Evolutionary conservation across 1,139 yeast species (phyloP), one percentile per base, ranked within the genome.

Genomic region (Blastobotrys serpentis): DNA sequence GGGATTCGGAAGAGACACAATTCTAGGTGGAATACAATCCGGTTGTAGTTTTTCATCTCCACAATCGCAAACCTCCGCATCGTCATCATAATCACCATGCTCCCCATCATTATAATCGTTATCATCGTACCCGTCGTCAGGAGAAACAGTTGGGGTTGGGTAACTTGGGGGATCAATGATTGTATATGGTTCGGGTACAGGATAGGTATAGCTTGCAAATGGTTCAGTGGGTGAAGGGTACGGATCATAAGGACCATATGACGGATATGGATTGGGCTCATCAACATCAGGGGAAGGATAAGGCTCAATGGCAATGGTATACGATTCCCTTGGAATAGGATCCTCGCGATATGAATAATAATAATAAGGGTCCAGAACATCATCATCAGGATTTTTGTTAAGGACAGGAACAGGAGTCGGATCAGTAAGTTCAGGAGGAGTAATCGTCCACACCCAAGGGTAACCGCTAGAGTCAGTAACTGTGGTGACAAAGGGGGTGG

Each of bases 31-130:
- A 33, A 17, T 6, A 21, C 38, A 33, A 22, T 18, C 21, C 11
- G 42, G 3, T 19, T 42, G 41, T 14, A 30, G 32, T 18, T 23
- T 21, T 21, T 19, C 29, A 21, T 18, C 44, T 5, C 18, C 47
- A 10, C n/a, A n/a, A n/a, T n/a, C n/a, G n/a, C n/a, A n/a, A n/a
- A n/a, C 26, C 11, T 26, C 26, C n/a, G 40, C 38, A 8, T 41
- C 48, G 44, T 40, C 47, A 16, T 43, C 47, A 11, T 21, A 30
- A 4, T 14, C 38, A 7, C 19, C 43, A 17, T 25, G 25, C 13
- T 23, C 44, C 19, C 30, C 23, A 3, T 18, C 38, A n/a, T 19
- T 33, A 16, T 25, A 25, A 7, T 22, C 30, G 8, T 32, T 40
- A 4, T 19, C 45, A n/a, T 22, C n/a, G 10, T 5, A 11, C 13